A percentile compares a stretch with the other conserved stretches of the same genome.
phyloP scores from a whole-genome alignment of 257 asterid species.

The Ilex aquifolium region DNA sequence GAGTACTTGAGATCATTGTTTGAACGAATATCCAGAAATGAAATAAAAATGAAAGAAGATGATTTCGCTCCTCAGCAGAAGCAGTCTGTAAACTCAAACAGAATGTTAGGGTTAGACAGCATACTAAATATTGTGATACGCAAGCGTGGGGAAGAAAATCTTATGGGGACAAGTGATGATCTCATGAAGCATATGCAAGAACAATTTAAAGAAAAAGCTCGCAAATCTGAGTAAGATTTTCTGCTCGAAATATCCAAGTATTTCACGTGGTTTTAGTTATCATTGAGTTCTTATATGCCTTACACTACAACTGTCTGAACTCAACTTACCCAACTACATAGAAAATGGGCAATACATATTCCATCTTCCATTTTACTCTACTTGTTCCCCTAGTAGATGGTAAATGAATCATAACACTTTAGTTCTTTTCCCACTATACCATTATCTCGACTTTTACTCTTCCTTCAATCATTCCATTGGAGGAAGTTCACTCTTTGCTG shows the following conservation, averaged over 20 bases:
- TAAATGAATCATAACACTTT: not conserved
- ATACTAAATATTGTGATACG: constrained; percentile 90
- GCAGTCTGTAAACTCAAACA: constrained; percentile 80
- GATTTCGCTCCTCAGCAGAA: constrained; percentile 76
- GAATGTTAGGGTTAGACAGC: constrained; percentile 75
- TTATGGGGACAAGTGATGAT: constrained; percentile 79
- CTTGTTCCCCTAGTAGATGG: constrained; percentile 1
- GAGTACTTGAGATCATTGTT: constrained; percentile 89
- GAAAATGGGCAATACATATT: not conserved
- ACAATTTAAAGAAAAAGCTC: constrained; percentile 98
- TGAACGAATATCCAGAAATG: constrained; percentile 85
- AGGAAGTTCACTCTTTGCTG: not conserved
- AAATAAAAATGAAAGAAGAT: constrained; percentile 97
- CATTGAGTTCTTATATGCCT: constrained; percentile 1
- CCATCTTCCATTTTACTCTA: not conserved
- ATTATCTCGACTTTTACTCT: not conserved
- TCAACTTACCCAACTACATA: not conserved
- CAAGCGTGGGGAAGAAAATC: constrained; percentile 70
- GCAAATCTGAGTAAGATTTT: constrained; percentile 92
- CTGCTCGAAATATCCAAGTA: constrained; percentile 11
- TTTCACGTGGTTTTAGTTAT: constrained; percentile 9
- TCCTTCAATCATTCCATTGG: no score
- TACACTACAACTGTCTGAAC: not conserved
- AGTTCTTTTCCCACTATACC: constrained; percentile 6
- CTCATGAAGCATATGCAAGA: constrained; percentile 99